Evolutionary conservation across 192 early-diverging fungal genomes (phyloP).

Genomic region (Geosiphon pyriformis): DNA sequence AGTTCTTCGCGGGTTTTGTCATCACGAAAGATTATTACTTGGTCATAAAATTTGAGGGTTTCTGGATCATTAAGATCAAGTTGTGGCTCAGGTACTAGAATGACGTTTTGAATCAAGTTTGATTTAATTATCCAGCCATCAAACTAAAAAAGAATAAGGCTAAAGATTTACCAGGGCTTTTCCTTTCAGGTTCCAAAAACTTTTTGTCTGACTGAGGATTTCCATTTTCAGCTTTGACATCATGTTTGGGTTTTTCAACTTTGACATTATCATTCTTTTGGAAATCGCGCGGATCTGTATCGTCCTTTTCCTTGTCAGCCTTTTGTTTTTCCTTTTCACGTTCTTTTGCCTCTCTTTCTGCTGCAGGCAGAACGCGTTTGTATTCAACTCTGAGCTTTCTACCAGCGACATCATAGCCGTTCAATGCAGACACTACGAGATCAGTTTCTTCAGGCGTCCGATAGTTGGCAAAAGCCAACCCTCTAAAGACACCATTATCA

Average conservation of each 20-base stretch:
- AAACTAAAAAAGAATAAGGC: not conserved
- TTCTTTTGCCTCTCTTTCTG: constrained; percentile 51
- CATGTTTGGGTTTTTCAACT: constrained; percentile 14
- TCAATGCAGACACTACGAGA: constrained; percentile 58
- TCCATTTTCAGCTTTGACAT: constrained; percentile 21
- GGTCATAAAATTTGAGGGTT: constrained; percentile 65
- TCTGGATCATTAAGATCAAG: constrained; percentile 69
- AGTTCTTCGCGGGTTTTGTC: constrained; percentile 61
- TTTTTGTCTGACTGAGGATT: constrained; percentile 16
- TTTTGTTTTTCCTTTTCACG: constrained; percentile 39
- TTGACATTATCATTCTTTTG: constrained; percentile 3
- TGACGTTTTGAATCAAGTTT: not conserved
- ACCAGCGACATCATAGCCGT: constrained; percentile 65
- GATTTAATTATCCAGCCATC: constrained; percentile 7
- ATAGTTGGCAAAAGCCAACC: constrained; percentile 78
- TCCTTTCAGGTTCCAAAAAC: not conserved
- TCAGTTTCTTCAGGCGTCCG: constrained; percentile 71
- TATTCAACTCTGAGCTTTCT: constrained; percentile 76
- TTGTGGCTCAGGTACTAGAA: constrained; percentile 29
- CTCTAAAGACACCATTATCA: constrained; percentile 74
- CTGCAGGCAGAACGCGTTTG: constrained; percentile 67
- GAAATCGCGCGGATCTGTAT: constrained; percentile 22
- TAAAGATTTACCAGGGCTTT: constrained; percentile 9
- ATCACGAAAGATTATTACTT: constrained; percentile 65
- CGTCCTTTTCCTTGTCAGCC: constrained; percentile 23